Evolutionary conservation across 495 filamentous ascomycete species (phyloP), one percentile per base, ranked within the genome.

Genomic region (Penicillium atrosanguineum): DNA sequence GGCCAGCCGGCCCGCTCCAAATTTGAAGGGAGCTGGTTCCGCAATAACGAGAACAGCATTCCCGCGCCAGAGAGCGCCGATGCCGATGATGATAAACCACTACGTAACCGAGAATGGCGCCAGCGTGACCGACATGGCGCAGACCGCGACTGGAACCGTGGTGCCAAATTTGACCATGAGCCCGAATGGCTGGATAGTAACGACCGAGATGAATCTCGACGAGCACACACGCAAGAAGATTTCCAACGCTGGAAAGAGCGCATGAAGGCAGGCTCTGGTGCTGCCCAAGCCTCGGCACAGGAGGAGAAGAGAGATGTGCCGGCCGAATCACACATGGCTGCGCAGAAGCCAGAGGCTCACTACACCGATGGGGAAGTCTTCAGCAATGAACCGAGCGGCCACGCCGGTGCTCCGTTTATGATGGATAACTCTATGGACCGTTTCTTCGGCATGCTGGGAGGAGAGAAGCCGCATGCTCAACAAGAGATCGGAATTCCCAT

Each of bases 241-340:
- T 97, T 98, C 68, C 87, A 96, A 70, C 87, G 87, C 53, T 98
- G 95, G 84, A 96, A 97, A 73, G 89, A 94, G 58, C 77, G 74
- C 45, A 95, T 95, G 92, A 96, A 93, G 67, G 84, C 86, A 25
- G 69, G 75, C 64, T 74, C 73, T 41, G 61, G 57, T n/a, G 28
- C 57, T 50, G 49, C 57, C 29, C 53, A 58, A 38, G 25, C 63
- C 25, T 52, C 70, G 61, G 46, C 58, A 59, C 64, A 63, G 65
- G 79, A 70, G 36, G 79, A 83, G 53, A 84, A 82, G 65, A 69
- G 61, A 37, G 67, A 76, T 25, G 61, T 60, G 37, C 52, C 66
- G 3, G 55, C 51, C 29, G 76, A 78, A 41, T 42, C 53, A 12
- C 26, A 56, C 34, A 44, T 48, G 9, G 50, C 61, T 29, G 16